Conservation (phyloP, 1,139 yeast species). For the Arxiozyma telluris region DNA sequence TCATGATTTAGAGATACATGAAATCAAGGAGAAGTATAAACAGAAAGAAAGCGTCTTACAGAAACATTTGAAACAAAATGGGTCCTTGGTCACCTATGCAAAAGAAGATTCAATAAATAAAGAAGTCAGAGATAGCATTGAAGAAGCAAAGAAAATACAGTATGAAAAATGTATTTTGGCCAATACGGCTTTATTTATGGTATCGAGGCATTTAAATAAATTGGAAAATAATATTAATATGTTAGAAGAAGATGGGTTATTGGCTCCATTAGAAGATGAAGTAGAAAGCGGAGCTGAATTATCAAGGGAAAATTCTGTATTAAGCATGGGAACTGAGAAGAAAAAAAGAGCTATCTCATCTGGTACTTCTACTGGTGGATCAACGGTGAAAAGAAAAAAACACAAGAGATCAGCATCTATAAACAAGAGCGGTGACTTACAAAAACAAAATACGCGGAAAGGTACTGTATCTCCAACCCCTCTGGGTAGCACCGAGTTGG, state of each 20-base stretch:
- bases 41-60: conserved; percentile 72
- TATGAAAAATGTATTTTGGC: conserved; percentile 72
- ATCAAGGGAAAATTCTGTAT: conserved; percentile 23
- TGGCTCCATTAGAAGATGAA: conserved; percentile 46
- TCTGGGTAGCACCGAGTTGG: background rate
- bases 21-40: conserved; percentile 56
- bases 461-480: conserved; percentile 1
- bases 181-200: conserved; percentile 69
- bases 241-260: conserved; percentile 68
- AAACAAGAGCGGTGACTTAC: background rate
- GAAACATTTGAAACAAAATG: conserved; percentile 74
- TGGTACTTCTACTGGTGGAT: conserved; percentile 7
- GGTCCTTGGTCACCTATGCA: conserved; percentile 73
- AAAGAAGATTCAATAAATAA: conserved; percentile 63
- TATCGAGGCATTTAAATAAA: conserved; percentile 63
- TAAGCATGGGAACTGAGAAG: conserved; percentile 15
- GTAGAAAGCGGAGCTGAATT: conserved; percentile 27
- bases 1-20: conserved; percentile 60
- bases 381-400: conserved; percentile 18
- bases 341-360: conserved; percentile 19
- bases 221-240: conserved; percentile 70
- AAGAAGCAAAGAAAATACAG: conserved; percentile 52
- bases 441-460: background rate
- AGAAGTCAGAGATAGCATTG: conserved; percentile 64
- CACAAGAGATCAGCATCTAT: conserved; percentile 13